phyloP scores from a whole-genome alignment of 2,329 filamentous ascomycete species.

The Xylariaceae sp. region DNA sequence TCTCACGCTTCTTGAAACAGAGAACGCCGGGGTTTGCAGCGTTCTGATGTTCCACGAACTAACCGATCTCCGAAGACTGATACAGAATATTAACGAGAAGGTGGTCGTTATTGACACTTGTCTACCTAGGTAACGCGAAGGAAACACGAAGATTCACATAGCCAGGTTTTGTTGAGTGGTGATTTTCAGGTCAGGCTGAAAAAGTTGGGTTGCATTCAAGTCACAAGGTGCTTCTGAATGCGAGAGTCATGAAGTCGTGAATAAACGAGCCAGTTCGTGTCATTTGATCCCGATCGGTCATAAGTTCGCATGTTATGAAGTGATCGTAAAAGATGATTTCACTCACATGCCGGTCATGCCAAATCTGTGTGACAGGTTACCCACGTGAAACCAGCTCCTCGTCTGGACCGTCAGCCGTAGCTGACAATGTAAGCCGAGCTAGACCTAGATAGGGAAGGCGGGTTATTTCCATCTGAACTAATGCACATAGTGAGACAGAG shows the following conservation, averaged over 20 bases:
- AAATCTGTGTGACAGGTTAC: neutral
- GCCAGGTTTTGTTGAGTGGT: no score
- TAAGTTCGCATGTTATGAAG: neutral
- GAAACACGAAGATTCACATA: no score
- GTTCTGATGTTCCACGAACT: slow-evolving; percentile 40
- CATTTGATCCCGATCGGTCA: neutral
- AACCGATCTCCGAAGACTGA: slow-evolving; percentile 30
- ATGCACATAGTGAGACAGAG: neutral
- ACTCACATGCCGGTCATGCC: neutral
- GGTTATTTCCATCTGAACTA: neutral
- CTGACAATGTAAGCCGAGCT: neutral
- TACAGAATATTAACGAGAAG: slow-evolving; percentile 27
- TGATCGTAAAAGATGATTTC: neutral
- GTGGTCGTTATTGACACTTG: neutral
- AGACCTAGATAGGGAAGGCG: neutral
- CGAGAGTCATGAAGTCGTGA: neutral
- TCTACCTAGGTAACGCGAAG: no score
- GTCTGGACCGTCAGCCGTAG: no score
- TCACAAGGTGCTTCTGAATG: no score
- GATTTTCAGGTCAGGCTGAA: no score
- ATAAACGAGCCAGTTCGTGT: no score
- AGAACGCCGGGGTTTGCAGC: slow-evolving; percentile 38
- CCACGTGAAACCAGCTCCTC: neutral
- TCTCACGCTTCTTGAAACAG: slow-evolving; percentile 23
- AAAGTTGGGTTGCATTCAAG: no score